phyloP scores from a whole-genome alignment of 2,329 filamentous ascomycete genomes.

The Beauveria caledonica region DNA sequence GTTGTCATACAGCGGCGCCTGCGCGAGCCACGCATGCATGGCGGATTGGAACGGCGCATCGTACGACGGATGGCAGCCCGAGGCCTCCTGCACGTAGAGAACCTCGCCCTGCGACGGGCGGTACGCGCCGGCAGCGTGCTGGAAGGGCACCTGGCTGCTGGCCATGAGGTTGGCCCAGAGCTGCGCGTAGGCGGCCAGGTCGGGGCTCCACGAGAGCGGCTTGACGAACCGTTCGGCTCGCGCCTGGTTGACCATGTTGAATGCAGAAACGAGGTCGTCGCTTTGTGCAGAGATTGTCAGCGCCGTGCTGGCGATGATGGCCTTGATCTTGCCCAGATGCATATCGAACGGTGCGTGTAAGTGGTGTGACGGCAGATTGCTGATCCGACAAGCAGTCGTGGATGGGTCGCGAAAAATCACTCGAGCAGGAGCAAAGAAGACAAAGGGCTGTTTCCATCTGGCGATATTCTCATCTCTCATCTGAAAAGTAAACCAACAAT shows the following conservation, averaged over 20 bases:
- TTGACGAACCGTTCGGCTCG: constrained; percentile 21
- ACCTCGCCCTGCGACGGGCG: constrained; percentile 28
- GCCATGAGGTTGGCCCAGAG: constrained; percentile 28
- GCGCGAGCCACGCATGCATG: constrained; percentile 23
- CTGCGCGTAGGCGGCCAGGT: constrained; percentile 24
- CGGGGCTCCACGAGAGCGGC: constrained; percentile 22
- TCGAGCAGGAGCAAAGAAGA: neutral
- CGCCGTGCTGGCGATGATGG: constrained; percentile 11
- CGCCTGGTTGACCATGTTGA: constrained; percentile 25
- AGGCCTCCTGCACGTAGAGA: constrained; percentile 24
- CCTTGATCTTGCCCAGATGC: constrained; percentile 2
- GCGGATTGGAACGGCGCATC: constrained; percentile 23
- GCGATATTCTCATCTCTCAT: neutral
- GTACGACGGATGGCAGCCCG: constrained; percentile 22
- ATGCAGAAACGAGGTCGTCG: constrained; percentile 19
- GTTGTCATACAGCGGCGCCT: constrained; percentile 22
- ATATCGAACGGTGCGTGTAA: neutral
- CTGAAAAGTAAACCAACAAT: neutral
- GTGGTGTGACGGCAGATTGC: neutral
- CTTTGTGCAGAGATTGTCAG: constrained; percentile 12
- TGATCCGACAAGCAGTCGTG: neutral
- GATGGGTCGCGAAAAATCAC: neutral
- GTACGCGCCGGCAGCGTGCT: constrained; percentile 22
- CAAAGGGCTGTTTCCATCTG: neutral
- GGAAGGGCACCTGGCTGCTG: constrained; percentile 21